A percentile compares a stretch with the other conserved stretches of the same genome.
phyloP scores from a whole-genome alignment of 1,284 basidiomycete species.

The Anthracocystis walkeri region DNA sequence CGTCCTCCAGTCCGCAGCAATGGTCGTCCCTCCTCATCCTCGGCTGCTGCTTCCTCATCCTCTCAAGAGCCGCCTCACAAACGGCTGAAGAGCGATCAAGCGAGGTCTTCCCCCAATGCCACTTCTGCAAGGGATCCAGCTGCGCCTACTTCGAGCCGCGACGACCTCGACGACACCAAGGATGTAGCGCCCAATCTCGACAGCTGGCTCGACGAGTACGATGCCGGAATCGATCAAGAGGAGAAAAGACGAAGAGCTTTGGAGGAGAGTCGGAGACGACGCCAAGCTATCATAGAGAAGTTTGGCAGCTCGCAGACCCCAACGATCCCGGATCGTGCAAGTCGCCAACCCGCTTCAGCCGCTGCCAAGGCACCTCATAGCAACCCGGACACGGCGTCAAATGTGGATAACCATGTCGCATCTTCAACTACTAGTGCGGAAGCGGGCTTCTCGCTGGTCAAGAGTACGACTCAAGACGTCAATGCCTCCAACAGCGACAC shows the following conservation, averaged over 20 bases:
- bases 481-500: not conserved
- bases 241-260: constrained; percentile 25
- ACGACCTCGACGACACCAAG: not conserved
- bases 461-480: not conserved
- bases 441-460: constrained; percentile 20
- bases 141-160: not conserved
- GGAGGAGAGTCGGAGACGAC: constrained; percentile 55
- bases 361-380: not conserved
- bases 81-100: constrained; percentile 11
- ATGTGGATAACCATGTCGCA: too few species aligned
- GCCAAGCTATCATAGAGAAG: constrained; percentile 51
- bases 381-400: not conserved
- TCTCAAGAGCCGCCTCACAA: constrained; percentile 19
- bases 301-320: constrained; percentile 16
- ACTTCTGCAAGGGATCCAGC: not conserved
- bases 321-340: not conserved
- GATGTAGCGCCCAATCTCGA: constrained; percentile 13
- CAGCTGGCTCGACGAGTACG: constrained; percentile 30
- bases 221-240: constrained; percentile 36
- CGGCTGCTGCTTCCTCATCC: too few species aligned
- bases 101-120: not conserved
- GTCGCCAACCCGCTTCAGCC: not conserved
- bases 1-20: not conserved
- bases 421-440: not conserved
- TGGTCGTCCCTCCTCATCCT: constrained; percentile 9